Evolutionary conservation across 2,329 filamentous ascomycete species (phyloP).

Genomic region (Xylaria sp.): DNA sequence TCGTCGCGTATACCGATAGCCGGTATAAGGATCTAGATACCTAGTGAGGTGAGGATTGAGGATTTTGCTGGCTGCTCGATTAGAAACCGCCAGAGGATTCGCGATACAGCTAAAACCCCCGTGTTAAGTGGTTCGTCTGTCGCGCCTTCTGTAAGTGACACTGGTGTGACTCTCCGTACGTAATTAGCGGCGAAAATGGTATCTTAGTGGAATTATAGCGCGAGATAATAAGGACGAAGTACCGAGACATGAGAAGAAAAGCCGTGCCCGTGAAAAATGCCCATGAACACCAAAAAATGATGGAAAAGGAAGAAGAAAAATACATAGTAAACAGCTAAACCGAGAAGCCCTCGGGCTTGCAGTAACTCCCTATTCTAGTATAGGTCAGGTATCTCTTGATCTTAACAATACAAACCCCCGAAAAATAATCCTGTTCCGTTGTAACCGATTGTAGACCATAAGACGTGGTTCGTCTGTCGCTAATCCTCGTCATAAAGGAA

Average conservation of each 20-base stretch:
- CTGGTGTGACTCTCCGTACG: background rate
- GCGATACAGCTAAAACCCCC: constrained; percentile 5
- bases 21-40: too few species aligned
- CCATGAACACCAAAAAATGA: background rate
- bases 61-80: background rate
- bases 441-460: background rate
- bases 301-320: background rate
- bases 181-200: background rate
- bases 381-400: background rate
- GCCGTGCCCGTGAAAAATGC: background rate
- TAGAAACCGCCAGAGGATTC: background rate
- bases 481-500: constrained; percentile 8
- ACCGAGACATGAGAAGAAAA: background rate
- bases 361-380: background rate
- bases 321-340: background rate
- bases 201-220: background rate
- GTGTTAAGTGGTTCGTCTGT: constrained; percentile 9
- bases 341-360: background rate
- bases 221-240: background rate
- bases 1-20: background rate
- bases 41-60: too few species aligned
- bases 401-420: background rate
- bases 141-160: background rate
- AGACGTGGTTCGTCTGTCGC: constrained; percentile 10
- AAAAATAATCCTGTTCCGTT: constrained; percentile 5